phyloP scores from a whole-genome alignment of 148 eudicot species.

The Pharnaceum exiguum region DNA sequence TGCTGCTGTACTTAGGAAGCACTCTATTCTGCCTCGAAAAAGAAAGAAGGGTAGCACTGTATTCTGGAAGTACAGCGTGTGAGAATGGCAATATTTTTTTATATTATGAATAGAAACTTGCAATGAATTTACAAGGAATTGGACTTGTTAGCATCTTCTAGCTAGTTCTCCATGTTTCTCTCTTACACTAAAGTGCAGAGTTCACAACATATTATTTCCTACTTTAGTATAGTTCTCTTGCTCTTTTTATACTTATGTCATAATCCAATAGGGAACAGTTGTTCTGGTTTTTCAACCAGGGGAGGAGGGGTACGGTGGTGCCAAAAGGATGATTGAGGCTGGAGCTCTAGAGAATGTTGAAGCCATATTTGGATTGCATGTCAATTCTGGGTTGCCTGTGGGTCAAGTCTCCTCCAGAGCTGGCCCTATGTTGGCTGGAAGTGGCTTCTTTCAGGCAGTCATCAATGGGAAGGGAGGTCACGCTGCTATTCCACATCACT shows the following conservation, averaged over 20 bases:
- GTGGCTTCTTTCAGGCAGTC: slow-evolving; percentile 61
- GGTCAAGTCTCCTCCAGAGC: slow-evolving; percentile 52
- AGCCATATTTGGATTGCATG: slow-evolving; percentile 71
- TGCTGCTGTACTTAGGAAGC: too few species aligned
- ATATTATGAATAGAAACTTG: too few species aligned
- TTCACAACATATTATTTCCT: too few species aligned
- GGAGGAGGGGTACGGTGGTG: slow-evolving; percentile 78
- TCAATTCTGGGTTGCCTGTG: slow-evolving; percentile 35
- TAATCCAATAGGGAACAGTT: slow-evolving; percentile 55
- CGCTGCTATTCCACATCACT: slow-evolving; percentile 74
- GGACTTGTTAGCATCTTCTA: too few species aligned
- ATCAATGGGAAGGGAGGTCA: slow-evolving; percentile 87
- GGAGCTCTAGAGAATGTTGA: slow-evolving; percentile 70
- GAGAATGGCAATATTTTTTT: too few species aligned
- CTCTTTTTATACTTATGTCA: background rate
- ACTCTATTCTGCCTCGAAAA: too few species aligned
- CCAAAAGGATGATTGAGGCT: slow-evolving; percentile 59
- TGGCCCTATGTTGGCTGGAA: slow-evolving; percentile 67
- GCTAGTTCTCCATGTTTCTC: too few species aligned
- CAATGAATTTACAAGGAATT: too few species aligned
- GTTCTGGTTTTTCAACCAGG: slow-evolving; percentile 85
- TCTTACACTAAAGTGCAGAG: too few species aligned
- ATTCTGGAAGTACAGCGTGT: too few species aligned
- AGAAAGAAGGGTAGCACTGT: too few species aligned
- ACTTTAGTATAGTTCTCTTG: too few species aligned